Evolutionary conservation across 2,329 filamentous ascomycete species (phyloP), one percentile per base, ranked within the genome.

Genomic region (Aspergillus fijiensis): DNA sequence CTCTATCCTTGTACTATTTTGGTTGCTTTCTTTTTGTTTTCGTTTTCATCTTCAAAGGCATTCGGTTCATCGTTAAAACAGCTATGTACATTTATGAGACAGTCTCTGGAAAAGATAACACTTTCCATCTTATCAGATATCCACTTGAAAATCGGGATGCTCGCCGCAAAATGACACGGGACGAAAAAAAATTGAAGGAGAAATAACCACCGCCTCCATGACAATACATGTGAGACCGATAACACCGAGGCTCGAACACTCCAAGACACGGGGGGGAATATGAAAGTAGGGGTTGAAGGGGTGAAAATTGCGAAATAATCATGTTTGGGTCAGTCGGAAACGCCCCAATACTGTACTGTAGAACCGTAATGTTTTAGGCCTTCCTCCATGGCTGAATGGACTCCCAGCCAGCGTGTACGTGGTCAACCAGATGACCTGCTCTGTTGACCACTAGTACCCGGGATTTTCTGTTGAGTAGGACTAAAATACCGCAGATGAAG

Each of bases 61-160:
- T 58, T 60, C 25, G 55, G 60, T 59, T 59, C 53, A 57, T 63
- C 53, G 51, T 61, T 57, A 56, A 58, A 55, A 59, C 54, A 54
- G 55, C 55, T 62, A 65, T 62, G 61, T 63, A 59, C 57, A 64
- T 65, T 59, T 64, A 64, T 62, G 52, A 59, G 59, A 52, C 54
- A 58, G 31, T 55, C 33, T 47, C 25, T 45, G 53, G 25, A 33
- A 45, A 27, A 55, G 21, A 49, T 48, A 7, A 19, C 21, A 31
- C 47, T 48, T 35, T 29, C 48, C 49, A 23, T 42, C 49, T 35
- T 23, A 52, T 49, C 45, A 33, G 55, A 27, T 51, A 60, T 33
- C 35, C 42, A 29, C 27, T 55, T 49, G 49, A 55, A 29, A 35
- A 45, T 51, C 25, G 23, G 25, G 27, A 59, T 51, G 49, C 57